Base-by-base conservation (phyloP, 1,139 yeast genomes). In the Debaryomycetaceae sp. region DNA sequence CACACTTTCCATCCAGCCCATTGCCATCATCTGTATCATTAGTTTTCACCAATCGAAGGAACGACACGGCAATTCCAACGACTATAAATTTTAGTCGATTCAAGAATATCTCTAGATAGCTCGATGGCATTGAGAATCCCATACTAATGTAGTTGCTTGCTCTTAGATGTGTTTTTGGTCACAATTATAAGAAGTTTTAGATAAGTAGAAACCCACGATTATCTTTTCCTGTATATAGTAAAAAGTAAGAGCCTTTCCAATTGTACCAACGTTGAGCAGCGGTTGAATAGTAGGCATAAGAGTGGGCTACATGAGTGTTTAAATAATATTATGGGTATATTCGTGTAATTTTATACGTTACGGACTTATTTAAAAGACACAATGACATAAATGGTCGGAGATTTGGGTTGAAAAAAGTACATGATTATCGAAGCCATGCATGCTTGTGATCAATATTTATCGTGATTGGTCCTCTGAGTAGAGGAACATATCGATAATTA, bases 1-100 rank as follows among this genome's bases (percentile, higher is more conserved):
- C 81, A 61, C 94, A 85, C 45, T 75, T 62, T 19, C 56, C 58
- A 33, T 53, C 57, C 24, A 50, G 38, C 17, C 34, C 40, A 18
- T 33, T 19, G 14, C 37, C 39, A 13, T 31, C 50, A 18, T 28
- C 42, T 15, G 34, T 33, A 16, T 17, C 29, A 34, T 24, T 31
- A 19, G n/a, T 3, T 6, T 16, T 14, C 17, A 14, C 9, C 11
- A 31, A 8, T 15, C 14, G 13, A 15, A 24, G 26, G 11, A 28
- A 15, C 16, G 37, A 28, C 26, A 17, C 9, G 18, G 17, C 7
- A 5, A 32, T 5, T 5, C 28, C n/a, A 5, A 18, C n/a, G 2
- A 17, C 13, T 2, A 32, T 16, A 4, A 9, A 15, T 14, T 32
- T 18, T 18, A 18, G 18, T 14, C 13, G 13, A 8, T 14, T 15